A percentile compares a stretch with the other conserved stretches of the same genome.
phyloP scores from a whole-genome alignment of 306 rosid genomes.

The Vigna reflexopilosa region DNA sequence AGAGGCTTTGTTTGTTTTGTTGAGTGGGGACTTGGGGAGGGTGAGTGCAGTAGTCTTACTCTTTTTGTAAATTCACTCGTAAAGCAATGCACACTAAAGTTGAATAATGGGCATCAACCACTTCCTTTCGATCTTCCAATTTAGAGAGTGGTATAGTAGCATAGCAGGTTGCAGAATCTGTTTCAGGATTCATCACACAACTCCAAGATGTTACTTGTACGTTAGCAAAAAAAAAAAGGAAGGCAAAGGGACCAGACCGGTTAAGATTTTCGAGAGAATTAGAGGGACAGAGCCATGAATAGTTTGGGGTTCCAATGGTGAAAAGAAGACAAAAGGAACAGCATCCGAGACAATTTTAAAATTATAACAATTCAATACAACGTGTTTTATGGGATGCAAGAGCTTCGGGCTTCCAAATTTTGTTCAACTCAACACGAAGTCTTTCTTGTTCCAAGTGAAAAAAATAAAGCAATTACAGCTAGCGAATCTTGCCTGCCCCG shows the following conservation, averaged over 20 bases:
- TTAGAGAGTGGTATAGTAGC: background rate
- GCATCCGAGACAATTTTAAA: conserved; percentile 45
- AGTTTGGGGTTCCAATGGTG: conserved; percentile 46
- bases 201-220: conserved; percentile 39
- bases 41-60: background rate
- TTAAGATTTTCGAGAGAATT: conserved; percentile 37
- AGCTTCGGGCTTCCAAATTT: conserved; percentile 55
- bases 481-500: conserved; percentile 56
- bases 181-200: conserved; percentile 33
- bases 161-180: background rate
- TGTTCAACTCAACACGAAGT: conserved; percentile 47
- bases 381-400: conserved; percentile 69
- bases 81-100: background rate
- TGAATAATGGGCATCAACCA: conserved; percentile 34
- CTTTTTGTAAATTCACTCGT: background rate
- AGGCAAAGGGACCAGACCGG: conserved; percentile 36
- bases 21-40: conserved; percentile 4
- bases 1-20: background rate
- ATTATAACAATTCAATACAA: conserved; percentile 39
- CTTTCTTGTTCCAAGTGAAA: conserved; percentile 61
- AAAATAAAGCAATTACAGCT: conserved; percentile 47
- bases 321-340: conserved; percentile 61
- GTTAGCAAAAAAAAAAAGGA: background rate
- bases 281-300: conserved; percentile 36
- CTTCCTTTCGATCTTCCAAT: background rate